Evolutionary conservation across 345 rosid genomes (phyloP).

Genomic region (Salix udensis): DNA sequence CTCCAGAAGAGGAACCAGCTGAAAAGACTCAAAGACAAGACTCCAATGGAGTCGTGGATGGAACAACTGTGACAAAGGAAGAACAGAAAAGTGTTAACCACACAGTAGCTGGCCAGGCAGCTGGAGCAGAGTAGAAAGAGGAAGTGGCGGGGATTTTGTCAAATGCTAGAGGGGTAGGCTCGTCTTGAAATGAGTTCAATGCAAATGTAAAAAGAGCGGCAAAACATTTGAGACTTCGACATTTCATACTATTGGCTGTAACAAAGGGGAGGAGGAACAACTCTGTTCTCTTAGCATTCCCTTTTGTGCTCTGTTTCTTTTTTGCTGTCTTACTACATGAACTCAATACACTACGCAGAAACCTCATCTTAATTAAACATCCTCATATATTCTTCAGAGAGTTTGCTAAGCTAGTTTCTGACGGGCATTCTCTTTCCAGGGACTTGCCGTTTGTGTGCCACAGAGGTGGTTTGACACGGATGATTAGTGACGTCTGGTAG

Average conservation of each 20-base stretch:
- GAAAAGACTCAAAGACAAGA: constrained; percentile 26
- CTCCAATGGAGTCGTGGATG: constrained; percentile 38
- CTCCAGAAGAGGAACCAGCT: constrained; percentile 27
- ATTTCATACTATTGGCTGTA: constrained; percentile 19
- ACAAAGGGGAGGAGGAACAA: constrained; percentile 24
- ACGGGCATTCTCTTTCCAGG: no score
- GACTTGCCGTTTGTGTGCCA: no score
- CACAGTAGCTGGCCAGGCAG: constrained; percentile 21
- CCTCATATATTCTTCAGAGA: no score
- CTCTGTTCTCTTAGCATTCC: constrained; percentile 27
- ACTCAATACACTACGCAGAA: constrained; percentile 17
- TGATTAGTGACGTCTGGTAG: no score
- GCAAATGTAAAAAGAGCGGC: constrained; percentile 67
- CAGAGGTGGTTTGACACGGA: no score
- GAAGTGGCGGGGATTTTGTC: constrained; percentile 8
- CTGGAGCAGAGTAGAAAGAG: constrained; percentile 29
- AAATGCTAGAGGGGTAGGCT: constrained; percentile 23
- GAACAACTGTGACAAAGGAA: constrained; percentile 19
- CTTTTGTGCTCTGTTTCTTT: constrained; percentile 21
- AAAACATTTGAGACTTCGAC: constrained; percentile 17
- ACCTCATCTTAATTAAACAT: constrained; percentile 16
- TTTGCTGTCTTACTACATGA: constrained; percentile 16
- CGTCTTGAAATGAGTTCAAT: constrained; percentile 37
- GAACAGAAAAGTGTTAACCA: constrained; percentile 27
- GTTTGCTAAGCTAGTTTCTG: no score